Evolutionary conservation across 2,329 filamentous ascomycete species (phyloP).

Genomic region (Aspergillus pseudotamarii): DNA sequence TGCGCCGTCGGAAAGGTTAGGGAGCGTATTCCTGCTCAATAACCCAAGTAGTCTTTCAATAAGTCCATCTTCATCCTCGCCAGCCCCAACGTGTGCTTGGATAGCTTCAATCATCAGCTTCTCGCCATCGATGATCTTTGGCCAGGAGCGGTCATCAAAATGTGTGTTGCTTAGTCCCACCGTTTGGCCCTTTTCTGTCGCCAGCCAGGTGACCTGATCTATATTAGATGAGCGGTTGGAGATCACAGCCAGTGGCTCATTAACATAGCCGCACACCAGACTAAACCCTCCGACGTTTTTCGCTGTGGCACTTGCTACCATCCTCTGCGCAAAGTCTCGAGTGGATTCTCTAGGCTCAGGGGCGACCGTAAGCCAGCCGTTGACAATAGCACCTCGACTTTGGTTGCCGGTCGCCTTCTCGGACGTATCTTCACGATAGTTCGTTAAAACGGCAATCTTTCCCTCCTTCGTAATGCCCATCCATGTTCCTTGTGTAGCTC

Average conservation of each 20-base stretch:
- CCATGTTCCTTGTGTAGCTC: conserved; percentile 64
- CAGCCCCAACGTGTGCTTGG: conserved; percentile 43
- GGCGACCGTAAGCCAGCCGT: conserved; percentile 57
- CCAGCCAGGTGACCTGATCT: conserved; percentile 56
- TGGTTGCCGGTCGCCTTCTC: conserved; percentile 49
- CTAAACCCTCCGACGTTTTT: conserved; percentile 66
- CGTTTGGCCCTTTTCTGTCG: conserved; percentile 52
- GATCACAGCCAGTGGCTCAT: conserved; percentile 59
- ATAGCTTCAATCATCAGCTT: conserved; percentile 55
- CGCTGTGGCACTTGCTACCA: conserved; percentile 58
- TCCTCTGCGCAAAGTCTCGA: conserved; percentile 55
- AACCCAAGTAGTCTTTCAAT: conserved; percentile 56
- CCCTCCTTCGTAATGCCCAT: conserved; percentile 64
- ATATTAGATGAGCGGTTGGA: conserved; percentile 62
- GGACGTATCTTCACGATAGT: conserved; percentile 61
- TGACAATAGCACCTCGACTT: conserved; percentile 63
- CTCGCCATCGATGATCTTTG: conserved; percentile 63
- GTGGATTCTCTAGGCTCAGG: conserved; percentile 45
- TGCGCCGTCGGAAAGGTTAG: conserved; percentile 49
- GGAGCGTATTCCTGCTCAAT: conserved; percentile 59
- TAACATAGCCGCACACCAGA: conserved; percentile 60
- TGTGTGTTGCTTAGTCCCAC: conserved; percentile 64
- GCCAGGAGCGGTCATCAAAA: conserved; percentile 62
- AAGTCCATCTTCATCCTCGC: conserved; percentile 52
- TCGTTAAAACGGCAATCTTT: conserved; percentile 64